Evolutionary conservation across 2,329 filamentous ascomycete genomes (phyloP), one percentile per base, ranked within the genome.

Genomic region (Penicillium sp.): DNA sequence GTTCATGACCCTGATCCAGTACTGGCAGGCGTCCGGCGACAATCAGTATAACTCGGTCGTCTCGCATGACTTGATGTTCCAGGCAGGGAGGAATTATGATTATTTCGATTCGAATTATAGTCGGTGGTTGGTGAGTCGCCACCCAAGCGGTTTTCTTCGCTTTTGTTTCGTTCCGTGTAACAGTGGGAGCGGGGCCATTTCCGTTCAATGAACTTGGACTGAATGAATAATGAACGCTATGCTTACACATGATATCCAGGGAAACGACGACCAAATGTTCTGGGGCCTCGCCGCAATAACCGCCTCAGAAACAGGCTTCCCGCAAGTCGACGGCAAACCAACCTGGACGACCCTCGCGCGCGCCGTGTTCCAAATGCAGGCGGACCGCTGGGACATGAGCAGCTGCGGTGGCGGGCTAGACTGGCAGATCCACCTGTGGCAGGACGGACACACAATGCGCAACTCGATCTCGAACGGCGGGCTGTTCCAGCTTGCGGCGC

Each of bases 401-500:
- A 80, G 79, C 1, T 95, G 91, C 76, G 80, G 79, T 59, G 91
- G 92, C 57, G 92, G 92, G n/a, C 77, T 96, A 65, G 86, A 89
- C 65, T 95, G 92, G 92, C 91, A 95, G 78, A 90, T 94, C 64
- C 92, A 90, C 78, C 82, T 85, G 19, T 90, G 88, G 79, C 92
- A 92, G 78, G 85, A 83, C 62, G 91, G 91, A 5, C 85, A 80
- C 69, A 76, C 79, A 62, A 85, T 85, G 70, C 85, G 85, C 64
- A 86, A 85, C 68, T 78, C 80, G 46, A 81, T 85, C 66, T 83
- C 81, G 13, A 85, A 85, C 65, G 83, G 83, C 13, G 82, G 78
- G 26, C 82, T 85, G 62, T 85, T 85, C 74, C 81, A 84, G 65
- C 77, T 86, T 13, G 79, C 79, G 13, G 82, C 91, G 8, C 87